These are phyloP conservation scores for Globisporangium yorkense DNA, from an alignment of 352 stramenopile species.

Conservation along the genomic window DNA sequence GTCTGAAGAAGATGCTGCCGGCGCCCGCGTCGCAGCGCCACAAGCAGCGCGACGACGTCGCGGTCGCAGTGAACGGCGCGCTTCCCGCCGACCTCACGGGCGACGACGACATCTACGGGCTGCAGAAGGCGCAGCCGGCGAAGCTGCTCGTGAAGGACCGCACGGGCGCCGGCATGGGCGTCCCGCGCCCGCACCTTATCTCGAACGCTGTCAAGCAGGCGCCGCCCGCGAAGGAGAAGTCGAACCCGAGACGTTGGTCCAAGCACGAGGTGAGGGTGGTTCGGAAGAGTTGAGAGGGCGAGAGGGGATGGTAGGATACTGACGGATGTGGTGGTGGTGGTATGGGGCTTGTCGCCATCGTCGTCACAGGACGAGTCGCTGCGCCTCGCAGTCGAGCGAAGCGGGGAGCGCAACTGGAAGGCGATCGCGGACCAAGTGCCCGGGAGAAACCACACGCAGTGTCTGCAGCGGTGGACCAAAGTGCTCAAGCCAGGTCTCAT, in stretches of 20 bases:
- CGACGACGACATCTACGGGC: constrained; percentile 1
- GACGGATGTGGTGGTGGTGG: not conserved
- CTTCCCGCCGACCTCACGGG: not conserved
- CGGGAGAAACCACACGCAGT: constrained; percentile 90
- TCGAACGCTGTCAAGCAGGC: constrained; percentile 72
- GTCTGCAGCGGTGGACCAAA: constrained; percentile 91
- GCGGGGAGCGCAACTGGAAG: constrained; percentile 86
- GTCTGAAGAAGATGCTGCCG: constrained; percentile 68
- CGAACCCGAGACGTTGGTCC: constrained; percentile 76
- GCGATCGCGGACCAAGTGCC: constrained; percentile 89
- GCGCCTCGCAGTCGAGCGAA: constrained; percentile 76
- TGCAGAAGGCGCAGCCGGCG: constrained; percentile 19
- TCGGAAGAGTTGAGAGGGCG: not conserved
- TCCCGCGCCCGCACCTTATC: constrained; percentile 64
- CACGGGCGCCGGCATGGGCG: constrained; percentile 65
- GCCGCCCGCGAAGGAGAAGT: constrained; percentile 79
- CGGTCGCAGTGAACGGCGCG: not conserved
- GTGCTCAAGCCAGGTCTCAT: constrained; percentile 91
- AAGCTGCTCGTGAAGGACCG: constrained; percentile 77
- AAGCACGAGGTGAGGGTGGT: constrained; percentile 46
- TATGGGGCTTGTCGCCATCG: too few species aligned
- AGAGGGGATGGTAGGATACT: not conserved
- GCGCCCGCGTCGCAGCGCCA: constrained; percentile 60
- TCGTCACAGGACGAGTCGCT: constrained; percentile 66
- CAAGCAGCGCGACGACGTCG: constrained; percentile 33